phyloP scores from a whole-genome alignment of 192 early-diverging fungal genomes.

The Coemansia javaensis region DNA sequence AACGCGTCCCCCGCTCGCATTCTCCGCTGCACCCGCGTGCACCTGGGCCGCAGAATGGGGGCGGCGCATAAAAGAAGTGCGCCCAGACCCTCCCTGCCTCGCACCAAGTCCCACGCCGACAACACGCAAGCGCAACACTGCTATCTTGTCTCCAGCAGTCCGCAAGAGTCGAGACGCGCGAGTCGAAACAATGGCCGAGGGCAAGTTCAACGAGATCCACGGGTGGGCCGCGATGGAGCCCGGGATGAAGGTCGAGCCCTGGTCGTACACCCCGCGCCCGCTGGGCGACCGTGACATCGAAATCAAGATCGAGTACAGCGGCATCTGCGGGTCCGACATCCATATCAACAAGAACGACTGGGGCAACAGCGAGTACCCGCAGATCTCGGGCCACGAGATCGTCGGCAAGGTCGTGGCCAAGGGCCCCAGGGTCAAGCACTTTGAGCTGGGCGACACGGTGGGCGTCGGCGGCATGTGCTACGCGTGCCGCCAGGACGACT shows the following conservation, averaged over 20 bases:
- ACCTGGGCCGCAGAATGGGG: too few species aligned
- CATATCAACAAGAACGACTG: constrained; percentile 64
- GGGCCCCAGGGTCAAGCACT: constrained; percentile 52
- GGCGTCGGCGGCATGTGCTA: constrained; percentile 66
- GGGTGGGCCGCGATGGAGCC: constrained; percentile 44
- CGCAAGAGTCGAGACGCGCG: too few species aligned
- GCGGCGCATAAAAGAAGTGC: too few species aligned
- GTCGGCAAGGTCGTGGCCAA: constrained; percentile 58
- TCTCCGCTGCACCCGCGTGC: too few species aligned
- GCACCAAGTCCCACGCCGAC: too few species aligned
- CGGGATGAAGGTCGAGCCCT: constrained; percentile 41
- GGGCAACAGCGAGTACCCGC: constrained; percentile 41
- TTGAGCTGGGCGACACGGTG: constrained; percentile 58
- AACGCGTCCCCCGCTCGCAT: too few species aligned
- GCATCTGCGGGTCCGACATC: constrained; percentile 75
- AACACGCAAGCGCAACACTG: too few species aligned
- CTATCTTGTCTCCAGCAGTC: too few species aligned
- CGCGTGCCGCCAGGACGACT: constrained; percentile 53
- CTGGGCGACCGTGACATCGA: constrained; percentile 61
- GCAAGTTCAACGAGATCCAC: constrained; percentile 43
- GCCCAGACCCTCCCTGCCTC: too few species aligned
- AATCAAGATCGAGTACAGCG: constrained; percentile 70
- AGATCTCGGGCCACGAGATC: constrained; percentile 67
- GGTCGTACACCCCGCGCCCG: constrained; percentile 56
- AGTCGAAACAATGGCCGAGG: constrained; percentile 20